Base-by-base conservation (phyloP, 108 stramenopile genomes). In the Cyclotella sp. region DNA sequence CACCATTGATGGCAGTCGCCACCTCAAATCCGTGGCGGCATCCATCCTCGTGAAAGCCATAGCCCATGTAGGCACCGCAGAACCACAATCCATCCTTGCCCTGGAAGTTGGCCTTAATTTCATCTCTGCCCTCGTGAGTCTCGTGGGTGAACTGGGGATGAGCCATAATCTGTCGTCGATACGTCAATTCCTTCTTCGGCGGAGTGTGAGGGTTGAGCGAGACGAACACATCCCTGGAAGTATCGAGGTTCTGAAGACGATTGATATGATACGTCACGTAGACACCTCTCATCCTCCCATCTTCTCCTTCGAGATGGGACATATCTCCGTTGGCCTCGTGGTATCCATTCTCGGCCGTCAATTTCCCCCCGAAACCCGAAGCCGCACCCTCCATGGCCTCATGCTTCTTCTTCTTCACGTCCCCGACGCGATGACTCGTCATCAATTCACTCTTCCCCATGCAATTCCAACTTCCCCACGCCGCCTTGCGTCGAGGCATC, bases 21-120 rank as follows among this genome's bases (percentile, higher is more conserved):
- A 92, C 96, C 26, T 90, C 83, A 59, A 97, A 91, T 19, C 95
- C 97, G 26, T 86, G 71, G 19, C 92, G 86, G 63, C 96, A 90
- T 62, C 95, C 98, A 80, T 98, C 98, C 79, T 99, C 98, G 73
- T 99, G 98, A 79, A 99, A 99, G 6, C 98, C 98, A 76, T 97
- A 95, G 43, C 98, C 98, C 53, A 73, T 69, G 92, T 95, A 99
- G 0, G 98, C 97, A 29, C 97, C 98, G 68, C 85, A 86, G 68
- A 97, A 99, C 94, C 93, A 98, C 52, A 96, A 55, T 11, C 95
- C 91, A 41, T 93, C 74, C 52, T 84, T 81, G 27, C 96, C 97
- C 64, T 97, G 94, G 45, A 87, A 84, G 43, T 84, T 29, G 7
- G 54, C 65, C 43, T 66, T 57, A n/a, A 98, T 65, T 9, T 47